Base-by-base conservation (phyloP, 768 basidiomycete genomes). In the Termitomyces sp. region DNA sequence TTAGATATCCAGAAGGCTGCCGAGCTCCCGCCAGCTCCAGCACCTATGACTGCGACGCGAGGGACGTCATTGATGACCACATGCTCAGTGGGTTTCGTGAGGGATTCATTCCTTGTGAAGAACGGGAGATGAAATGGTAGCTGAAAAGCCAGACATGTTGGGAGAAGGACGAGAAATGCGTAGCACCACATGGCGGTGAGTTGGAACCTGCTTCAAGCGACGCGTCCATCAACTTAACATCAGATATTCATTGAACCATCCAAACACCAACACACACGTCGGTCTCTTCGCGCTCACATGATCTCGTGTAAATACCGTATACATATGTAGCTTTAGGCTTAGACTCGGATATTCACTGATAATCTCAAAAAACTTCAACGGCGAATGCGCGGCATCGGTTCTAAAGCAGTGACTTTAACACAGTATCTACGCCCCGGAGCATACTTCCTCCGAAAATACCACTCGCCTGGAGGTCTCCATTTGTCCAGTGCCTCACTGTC, bases 1-100 rank as follows among this genome's bases (percentile, higher is more conserved):
- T 89, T 89, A 20, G 84, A 82, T 57, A 96, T 86, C 88, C 94
- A 91, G 69, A 85, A 91, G 2, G 86, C 93, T 25, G 94, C 91
- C 31, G 92, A 89, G 15, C 84, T 85, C 9, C 95, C 95, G 10
- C 81, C 92, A 14, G 95, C 94, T 32, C 95, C 95, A 0, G 95
- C 94, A 17, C 95, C 95, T 57, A 97, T 84, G 68, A 97, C 86
- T 8, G 94, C 95, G 66, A 97, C 81, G 51, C 87, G 76, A 49
- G 86, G 83, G 0, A 78, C 68, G 17, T 63, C 60, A 29, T 67
- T 59, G n/a, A 63, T 59, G 29, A 63, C 61, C 25, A 65, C 38
- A 10, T 59, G 40, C 37, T 68, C 60, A 46, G 64, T 64, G 38
- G 64, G 58, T 25, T 63, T 57, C 8, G 61, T 45, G 11, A 65